Percentiles rank a stretch among this genome's conserved stretches.
Evolutionary conservation across 1,284 basidiomycete genomes (phyloP).

Genomic region (Papiliotrema laurentii): DNA sequence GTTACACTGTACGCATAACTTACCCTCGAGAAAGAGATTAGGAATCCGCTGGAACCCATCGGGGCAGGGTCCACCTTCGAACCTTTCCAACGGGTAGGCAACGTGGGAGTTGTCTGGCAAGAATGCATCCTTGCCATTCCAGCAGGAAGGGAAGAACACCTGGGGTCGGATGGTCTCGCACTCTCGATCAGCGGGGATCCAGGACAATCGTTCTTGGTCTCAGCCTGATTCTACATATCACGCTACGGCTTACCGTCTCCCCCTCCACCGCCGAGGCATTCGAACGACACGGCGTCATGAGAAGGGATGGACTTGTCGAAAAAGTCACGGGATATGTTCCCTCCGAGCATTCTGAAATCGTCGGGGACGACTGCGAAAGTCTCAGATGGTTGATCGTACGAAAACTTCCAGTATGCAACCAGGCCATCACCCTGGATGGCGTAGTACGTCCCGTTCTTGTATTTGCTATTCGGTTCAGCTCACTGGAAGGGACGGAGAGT

Average conservation of each 20-base stretch:
- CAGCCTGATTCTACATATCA: no score
- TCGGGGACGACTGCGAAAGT: conserved; percentile 29
- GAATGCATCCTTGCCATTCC: conserved; percentile 44
- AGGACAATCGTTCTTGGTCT: conserved; percentile 14
- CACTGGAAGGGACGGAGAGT: neutral
- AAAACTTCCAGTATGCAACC: conserved; percentile 17
- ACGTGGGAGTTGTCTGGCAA: conserved; percentile 32
- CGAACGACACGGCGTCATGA: conserved; percentile 35
- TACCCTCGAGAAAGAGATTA: conserved; percentile 20
- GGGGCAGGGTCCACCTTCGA: conserved; percentile 19
- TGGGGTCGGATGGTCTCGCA: conserved; percentile 21
- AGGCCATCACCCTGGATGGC: conserved; percentile 18
- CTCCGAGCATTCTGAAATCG: conserved; percentile 43
- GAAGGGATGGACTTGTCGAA: conserved; percentile 10
- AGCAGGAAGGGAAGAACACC: conserved; percentile 45
- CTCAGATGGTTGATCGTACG: conserved; percentile 16
- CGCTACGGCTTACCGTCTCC: no score
- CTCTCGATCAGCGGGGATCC: conserved; percentile 19
- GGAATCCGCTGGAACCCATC: conserved; percentile 17
- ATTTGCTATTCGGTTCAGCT: conserved; percentile 10
- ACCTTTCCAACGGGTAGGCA: conserved; percentile 32
- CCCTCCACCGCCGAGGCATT: conserved; percentile 36
- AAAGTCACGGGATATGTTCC: conserved; percentile 25
- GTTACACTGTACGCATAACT: no score
- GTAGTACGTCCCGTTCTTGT: conserved; percentile 19